Evolutionary conservation across 2,329 filamentous ascomycete genomes (phyloP), one percentile per base, ranked within the genome.

Genomic region (Beauveria sp.): DNA sequence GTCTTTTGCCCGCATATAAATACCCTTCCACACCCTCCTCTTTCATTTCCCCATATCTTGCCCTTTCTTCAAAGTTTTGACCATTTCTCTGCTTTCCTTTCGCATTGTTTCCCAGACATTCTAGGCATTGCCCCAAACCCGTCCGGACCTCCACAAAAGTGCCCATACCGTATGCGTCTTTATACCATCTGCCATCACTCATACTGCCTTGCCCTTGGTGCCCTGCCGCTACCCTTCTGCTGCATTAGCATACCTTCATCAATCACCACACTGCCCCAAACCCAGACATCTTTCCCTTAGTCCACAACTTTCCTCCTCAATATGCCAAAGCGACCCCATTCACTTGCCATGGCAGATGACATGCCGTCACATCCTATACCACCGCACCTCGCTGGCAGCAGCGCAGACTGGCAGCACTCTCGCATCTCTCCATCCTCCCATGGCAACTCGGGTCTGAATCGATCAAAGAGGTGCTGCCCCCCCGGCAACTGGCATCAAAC

Each of bases 1-100:
- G 51, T 55, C 51, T 26, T 51, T 55, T 22, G 18, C 43, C 58
- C 58, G 24, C 58, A 60, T 43, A 61, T 61, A 61, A 61, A 55
- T 61, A 61, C 58, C 58, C 51, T 61, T 43, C 51, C 43, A 20
- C 51, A 50, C 50, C 50, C 34, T 43, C 47, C 9, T 34, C 18
- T 24, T 52, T 24, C 38, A 3, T 43, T 47, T 61, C 43, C 51
- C 22, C 43, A n/a, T 55, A 6, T 61, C 26, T 40, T 55, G 9
- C 26, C 24, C 28, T 40, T 43, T 55, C 43, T 42, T 49, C 42
- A 55, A 22, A 9, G 20, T 50, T 50, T 30, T 55, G 28, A 3
- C 43, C 58, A 55, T 22, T 20, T 49, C 18, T 6, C 8, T n/a
- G 20, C 12, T 12, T 28, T 28, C 30, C 43, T 54, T 60, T 16